phyloP scores from a whole-genome alignment of 2,329 filamentous ascomycete species.

The Penicillium sp. region DNA sequence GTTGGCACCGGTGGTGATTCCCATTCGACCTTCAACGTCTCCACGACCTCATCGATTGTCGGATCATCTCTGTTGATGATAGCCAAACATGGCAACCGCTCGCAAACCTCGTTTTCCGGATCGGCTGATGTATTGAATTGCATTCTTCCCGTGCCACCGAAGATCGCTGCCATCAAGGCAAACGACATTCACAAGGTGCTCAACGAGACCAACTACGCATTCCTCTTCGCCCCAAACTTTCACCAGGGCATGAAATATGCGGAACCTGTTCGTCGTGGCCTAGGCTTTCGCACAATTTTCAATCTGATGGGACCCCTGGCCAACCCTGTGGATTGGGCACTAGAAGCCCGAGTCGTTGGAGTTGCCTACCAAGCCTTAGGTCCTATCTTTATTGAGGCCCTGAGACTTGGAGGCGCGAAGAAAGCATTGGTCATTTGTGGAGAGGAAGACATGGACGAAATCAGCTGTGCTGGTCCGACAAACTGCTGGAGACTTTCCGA shows the following conservation, averaged over 20 bases:
- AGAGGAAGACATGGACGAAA: conserved; percentile 90
- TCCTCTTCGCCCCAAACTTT: conserved; percentile 93
- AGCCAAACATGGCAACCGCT: conserved; percentile 93
- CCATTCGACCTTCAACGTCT: conserved; percentile 98
- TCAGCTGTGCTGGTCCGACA: conserved; percentile 84
- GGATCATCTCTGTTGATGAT: conserved; percentile 80
- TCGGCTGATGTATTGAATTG: conserved; percentile 85
- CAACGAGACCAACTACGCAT: conserved; percentile 79
- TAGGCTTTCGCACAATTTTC: conserved; percentile 96
- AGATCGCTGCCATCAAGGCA: conserved; percentile 70
- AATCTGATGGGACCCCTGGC: conserved; percentile 90
- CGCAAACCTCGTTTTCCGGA: conserved; percentile 91
- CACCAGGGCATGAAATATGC: conserved; percentile 92
- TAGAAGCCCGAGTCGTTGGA: conserved; percentile 90
- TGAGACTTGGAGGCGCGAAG: conserved; percentile 68
- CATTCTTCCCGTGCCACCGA: conserved; percentile 67
- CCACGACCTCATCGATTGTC: conserved; percentile 88
- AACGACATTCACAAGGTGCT: conserved; percentile 70
- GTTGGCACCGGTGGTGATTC: conserved; percentile 95
- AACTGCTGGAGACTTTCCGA: conserved; percentile 79
- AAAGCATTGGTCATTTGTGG: conserved; percentile 93
- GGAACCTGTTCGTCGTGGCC: conserved; percentile 76
- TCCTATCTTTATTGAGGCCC: conserved; percentile 80
- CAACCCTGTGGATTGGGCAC: conserved; percentile 77
- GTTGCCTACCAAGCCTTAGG: conserved; percentile 85